Evolutionary conservation across 306 rosid species (phyloP).

Genomic region (Medicago lupulina): DNA sequence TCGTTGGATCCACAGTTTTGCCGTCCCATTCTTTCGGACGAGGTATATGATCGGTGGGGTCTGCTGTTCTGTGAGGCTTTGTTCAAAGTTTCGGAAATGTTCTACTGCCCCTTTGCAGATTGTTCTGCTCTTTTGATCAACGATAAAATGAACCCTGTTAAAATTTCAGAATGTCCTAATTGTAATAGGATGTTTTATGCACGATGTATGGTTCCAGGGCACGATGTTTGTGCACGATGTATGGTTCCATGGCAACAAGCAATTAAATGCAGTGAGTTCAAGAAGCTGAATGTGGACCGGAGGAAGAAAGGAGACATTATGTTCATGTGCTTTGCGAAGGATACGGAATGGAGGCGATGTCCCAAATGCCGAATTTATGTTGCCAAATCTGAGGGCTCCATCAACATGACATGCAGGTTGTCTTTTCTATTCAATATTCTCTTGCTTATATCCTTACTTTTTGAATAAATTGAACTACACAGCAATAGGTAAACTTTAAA

Average conservation of each 20-base stretch:
- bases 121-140: conserved; percentile 40
- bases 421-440: no score
- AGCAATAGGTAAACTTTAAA: no score
- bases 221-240: conserved; percentile 41
- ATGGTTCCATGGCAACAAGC: conserved; percentile 53
- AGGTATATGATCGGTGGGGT: conserved; percentile 47
- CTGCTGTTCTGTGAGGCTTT: neutral
- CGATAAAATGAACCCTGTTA: conserved; percentile 30
- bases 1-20: conserved; percentile 38
- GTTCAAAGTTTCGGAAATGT: conserved; percentile 18
- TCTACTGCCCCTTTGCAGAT: conserved; percentile 51
- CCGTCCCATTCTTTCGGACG: neutral
- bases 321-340: no score
- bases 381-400: no score
- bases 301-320: conserved; percentile 14
- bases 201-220: no score
- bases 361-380: no score
- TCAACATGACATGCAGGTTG: no score
- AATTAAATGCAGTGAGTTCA: conserved; percentile 37
- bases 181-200: no score
- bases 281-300: conserved; percentile 45
- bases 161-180: neutral
- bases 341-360: no score
- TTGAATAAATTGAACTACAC: no score
- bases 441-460: no score